Evolutionary conservation across 169 alveolate species (phyloP).

Genomic region (Eimeria praecox): DNA sequence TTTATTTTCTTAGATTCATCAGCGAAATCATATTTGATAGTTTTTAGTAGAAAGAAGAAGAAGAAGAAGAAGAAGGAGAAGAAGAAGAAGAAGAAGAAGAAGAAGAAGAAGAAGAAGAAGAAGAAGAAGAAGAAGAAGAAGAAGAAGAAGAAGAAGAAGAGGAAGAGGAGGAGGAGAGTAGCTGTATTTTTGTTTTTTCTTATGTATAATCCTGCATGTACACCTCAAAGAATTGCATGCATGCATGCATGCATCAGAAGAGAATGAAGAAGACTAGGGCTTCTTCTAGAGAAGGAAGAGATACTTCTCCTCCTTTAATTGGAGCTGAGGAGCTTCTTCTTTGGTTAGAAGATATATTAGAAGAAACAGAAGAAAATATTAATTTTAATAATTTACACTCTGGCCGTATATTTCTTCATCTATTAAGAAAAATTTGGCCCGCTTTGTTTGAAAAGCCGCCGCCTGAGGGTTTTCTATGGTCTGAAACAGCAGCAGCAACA

Average conservation of each 20-base stretch:
- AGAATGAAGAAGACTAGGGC: background rate
- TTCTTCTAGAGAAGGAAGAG: background rate
- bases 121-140: no score
- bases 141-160: no score
- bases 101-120: no score
- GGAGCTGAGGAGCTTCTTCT: conserved; percentile 82
- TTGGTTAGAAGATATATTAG: conserved; percentile 76
- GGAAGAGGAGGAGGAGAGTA: no score
- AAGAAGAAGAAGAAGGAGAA: no score
- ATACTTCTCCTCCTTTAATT: background rate
- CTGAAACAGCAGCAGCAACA: conserved; percentile 9
- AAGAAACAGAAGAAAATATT: conserved; percentile 42
- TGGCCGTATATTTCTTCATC: conserved; percentile 81
- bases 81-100: no score
- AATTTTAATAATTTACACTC: conserved; percentile 71
- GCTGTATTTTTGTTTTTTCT: background rate
- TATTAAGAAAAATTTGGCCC: conserved; percentile 85
- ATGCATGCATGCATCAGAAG: background rate
- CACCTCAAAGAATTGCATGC: no score
- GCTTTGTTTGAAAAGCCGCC: conserved; percentile 55
- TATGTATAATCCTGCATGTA: background rate
- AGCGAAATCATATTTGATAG: no score
- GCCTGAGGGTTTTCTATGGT: background rate
- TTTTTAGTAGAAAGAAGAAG: no score
- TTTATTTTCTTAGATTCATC: no score